These are phyloP conservation scores for Populus hybrid DNA, from an alignment of 441 rosid species.

Conservation along the genomic window DNA sequence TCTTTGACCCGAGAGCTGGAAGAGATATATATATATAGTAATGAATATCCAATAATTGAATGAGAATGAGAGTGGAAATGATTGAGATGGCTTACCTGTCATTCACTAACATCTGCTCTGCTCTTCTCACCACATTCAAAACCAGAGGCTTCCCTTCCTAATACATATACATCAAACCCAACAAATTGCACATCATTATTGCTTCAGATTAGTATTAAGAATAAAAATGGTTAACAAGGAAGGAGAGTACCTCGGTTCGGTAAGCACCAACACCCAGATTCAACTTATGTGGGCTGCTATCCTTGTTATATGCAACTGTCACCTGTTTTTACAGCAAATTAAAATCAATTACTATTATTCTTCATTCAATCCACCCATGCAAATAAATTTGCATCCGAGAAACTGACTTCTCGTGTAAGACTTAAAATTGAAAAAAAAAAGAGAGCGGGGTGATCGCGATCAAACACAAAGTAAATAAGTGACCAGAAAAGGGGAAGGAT, in stretches of 20 bases:
- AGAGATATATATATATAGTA: neutral
- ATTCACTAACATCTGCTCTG: constrained; percentile 78
- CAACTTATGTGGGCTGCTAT: constrained; percentile 78
- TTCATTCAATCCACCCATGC: neutral
- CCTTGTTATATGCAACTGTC: constrained; percentile 90
- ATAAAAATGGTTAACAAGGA: neutral
- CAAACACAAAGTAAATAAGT: neutral
- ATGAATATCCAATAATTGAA: neutral
- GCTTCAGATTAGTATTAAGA: neutral
- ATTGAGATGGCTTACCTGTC: constrained; percentile 40
- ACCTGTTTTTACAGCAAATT: constrained; percentile 35
- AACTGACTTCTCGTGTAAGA: neutral
- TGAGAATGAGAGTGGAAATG: neutral
- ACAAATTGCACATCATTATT: neutral
- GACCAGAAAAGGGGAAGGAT: neutral
- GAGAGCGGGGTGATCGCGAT: neutral
- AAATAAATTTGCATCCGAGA: neutral
- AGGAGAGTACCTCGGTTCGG: constrained; percentile 66
- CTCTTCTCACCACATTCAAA: constrained; percentile 82
- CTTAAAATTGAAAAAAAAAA: neutral
- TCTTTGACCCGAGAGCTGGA: constrained; percentile 80
- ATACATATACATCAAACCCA: neutral
- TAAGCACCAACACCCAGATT: constrained; percentile 98
- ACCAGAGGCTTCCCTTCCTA: constrained; percentile 98
- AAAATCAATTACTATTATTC: neutral